phyloP scores from a whole-genome alignment of 2,329 filamentous ascomycete genomes.

The Diaporthe capsici region DNA sequence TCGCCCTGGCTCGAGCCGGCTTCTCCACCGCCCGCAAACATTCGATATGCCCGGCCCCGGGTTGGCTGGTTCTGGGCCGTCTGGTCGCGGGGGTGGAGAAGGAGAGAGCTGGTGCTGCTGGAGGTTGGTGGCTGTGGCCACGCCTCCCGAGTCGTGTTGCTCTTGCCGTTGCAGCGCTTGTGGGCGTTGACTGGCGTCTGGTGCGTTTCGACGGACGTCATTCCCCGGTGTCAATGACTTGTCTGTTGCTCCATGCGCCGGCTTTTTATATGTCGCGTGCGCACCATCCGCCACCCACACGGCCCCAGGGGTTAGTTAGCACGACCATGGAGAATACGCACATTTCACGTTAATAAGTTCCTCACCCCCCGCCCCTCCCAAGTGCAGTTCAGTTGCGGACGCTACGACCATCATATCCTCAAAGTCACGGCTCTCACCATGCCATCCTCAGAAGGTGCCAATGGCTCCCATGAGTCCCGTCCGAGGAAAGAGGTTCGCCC shows the following conservation, averaged over 20 bases:
- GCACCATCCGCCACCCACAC: slow-evolving; percentile 6
- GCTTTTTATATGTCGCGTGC: slow-evolving; percentile 12
- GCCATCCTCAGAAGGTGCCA: slow-evolving; percentile 17
- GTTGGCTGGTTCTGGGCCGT: slow-evolving; percentile 20
- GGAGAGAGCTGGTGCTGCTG: neutral
- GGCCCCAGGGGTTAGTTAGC: neutral
- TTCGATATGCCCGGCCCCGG: slow-evolving; percentile 26
- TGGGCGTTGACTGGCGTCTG: slow-evolving; percentile 8
- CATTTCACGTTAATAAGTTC: neutral
- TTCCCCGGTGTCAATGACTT: slow-evolving; percentile 26
- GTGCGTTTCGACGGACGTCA: slow-evolving; percentile 25
- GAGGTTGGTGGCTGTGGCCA: slow-evolving; percentile 9
- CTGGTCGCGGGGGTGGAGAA: slow-evolving; percentile 14
- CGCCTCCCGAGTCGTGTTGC: slow-evolving; percentile 29
- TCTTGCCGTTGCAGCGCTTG: slow-evolving; percentile 29
- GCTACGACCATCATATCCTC: neutral
- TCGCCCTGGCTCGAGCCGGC: neutral
- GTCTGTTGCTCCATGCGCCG: slow-evolving; percentile 2
- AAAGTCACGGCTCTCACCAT: neutral
- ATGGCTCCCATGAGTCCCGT: neutral
- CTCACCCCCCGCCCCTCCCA: neutral
- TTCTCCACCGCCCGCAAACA: slow-evolving; percentile 21
- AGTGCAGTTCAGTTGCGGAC: neutral
- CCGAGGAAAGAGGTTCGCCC: neutral
- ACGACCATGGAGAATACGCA: neutral